Percentiles rank a stretch among this genome's conserved stretches.
These are phyloP conservation scores for Cardamine resedifolia DNA, from an alignment of 345 rosid species.

Conservation along the genomic window DNA sequence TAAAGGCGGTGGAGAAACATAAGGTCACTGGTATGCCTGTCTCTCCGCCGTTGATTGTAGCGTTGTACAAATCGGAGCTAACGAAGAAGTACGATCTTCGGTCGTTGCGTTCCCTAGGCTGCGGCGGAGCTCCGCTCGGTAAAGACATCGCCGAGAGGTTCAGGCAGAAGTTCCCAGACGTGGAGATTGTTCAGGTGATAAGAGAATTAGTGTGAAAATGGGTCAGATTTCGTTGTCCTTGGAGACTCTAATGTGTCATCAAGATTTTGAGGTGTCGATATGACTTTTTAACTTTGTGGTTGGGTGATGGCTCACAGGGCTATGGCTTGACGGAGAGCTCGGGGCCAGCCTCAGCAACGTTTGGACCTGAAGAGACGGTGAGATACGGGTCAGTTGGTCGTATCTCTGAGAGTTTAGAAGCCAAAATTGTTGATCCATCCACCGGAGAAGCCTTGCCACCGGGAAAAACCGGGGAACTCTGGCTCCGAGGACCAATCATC, in stretches of 20 bases:
- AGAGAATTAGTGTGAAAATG: neutral
- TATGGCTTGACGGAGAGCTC: constrained; percentile 91
- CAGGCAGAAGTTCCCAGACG: constrained; percentile 66
- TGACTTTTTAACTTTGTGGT: neutral
- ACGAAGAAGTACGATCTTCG: constrained; percentile 63
- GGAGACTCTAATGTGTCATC: neutral
- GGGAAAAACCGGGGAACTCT: constrained; percentile 79
- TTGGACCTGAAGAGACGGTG: constrained; percentile 54
- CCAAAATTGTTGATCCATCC: constrained; percentile 76
- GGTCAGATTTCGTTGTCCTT: neutral
- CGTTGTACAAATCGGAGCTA: constrained; percentile 63
- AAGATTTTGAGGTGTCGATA: neutral
- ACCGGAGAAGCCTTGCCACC: constrained; percentile 71
- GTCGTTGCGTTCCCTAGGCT: constrained; percentile 53
- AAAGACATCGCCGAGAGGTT: constrained; percentile 72
- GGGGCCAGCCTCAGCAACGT: constrained; percentile 55
- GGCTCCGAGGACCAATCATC: constrained; percentile 76
- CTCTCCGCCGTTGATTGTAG: constrained; percentile 77
- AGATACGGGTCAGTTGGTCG: constrained; percentile 74
- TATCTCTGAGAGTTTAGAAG: constrained; percentile 63
- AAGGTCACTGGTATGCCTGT: constrained; percentile 66
- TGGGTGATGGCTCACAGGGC: constrained; percentile 48
- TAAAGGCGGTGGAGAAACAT: constrained; percentile 60
- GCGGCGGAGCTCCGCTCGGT: constrained; percentile 88
- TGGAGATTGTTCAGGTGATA: constrained; percentile 62